phyloP scores from a whole-genome alignment of 345 rosid genomes.

The Nephelium lappaceum region DNA sequence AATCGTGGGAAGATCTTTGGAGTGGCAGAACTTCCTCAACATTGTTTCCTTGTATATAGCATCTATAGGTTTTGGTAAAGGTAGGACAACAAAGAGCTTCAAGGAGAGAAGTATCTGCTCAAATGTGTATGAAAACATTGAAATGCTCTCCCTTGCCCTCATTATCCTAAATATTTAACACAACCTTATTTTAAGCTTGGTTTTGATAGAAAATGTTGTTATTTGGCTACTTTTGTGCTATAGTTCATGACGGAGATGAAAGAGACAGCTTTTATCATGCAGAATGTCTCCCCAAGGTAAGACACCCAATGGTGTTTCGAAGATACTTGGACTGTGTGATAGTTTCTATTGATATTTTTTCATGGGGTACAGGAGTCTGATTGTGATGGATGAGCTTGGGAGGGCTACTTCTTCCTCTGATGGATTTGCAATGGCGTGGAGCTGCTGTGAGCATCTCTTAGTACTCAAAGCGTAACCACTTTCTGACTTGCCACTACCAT shows the following conservation, averaged over 20 bases:
- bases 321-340: background rate
- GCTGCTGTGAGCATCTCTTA: slow-evolving; percentile 90
- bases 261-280: slow-evolving; percentile 97
- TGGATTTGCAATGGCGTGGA: slow-evolving; percentile 94
- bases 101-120: background rate
- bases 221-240: slow-evolving; percentile 21
- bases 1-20: background rate
- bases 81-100: background rate
- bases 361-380: slow-evolving; percentile 63
- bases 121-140: background rate
- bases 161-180: background rate
- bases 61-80: background rate
- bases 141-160: background rate
- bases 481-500: slow-evolving; percentile 4
- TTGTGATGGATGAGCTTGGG: slow-evolving; percentile 96
- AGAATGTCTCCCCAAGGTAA: slow-evolving; percentile 83
- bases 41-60: background rate
- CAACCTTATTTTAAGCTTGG: background rate
- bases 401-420: slow-evolving; percentile 98
- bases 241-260: slow-evolving; percentile 99
- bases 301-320: slow-evolving; percentile 14
- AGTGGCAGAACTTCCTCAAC: background rate
- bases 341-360: background rate
- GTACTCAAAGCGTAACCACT: slow-evolving; percentile 74
- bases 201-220: background rate